Percentiles rank a stretch among this genome's conserved stretches.
phyloP scores from a whole-genome alignment of 2,329 filamentous ascomycete species.

The Penicillium sp. region DNA sequence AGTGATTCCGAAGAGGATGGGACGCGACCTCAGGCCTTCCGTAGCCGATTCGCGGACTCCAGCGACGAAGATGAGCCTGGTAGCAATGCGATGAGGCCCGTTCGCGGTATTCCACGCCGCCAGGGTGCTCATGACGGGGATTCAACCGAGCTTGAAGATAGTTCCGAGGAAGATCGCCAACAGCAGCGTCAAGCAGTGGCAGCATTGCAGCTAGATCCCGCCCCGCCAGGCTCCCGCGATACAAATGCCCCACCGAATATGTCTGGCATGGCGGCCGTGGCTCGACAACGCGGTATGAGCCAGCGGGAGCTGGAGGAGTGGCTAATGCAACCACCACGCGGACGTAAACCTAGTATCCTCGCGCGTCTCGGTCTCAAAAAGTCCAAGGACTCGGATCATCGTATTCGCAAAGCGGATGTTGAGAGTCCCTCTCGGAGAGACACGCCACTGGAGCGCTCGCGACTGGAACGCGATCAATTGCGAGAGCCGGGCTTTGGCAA shows the following conservation, averaged over 20 bases:
- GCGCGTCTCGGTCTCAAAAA: conserved; percentile 33
- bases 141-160: conserved; percentile 61
- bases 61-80: conserved; percentile 64
- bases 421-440: conserved; percentile 63
- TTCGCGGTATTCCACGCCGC: conserved; percentile 60
- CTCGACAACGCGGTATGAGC: conserved; percentile 58
- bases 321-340: conserved; percentile 30
- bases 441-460: conserved; percentile 59
- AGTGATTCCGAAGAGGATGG: conserved; percentile 58
- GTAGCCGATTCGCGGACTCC: conserved; percentile 66
- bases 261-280: conserved; percentile 34
- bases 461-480: conserved; percentile 46
- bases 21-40: conserved; percentile 39
- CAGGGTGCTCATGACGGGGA: conserved; percentile 60
- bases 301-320: conserved; percentile 36
- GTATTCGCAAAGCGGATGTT: conserved; percentile 53
- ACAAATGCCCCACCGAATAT: conserved; percentile 36
- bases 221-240: conserved; percentile 26
- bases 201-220: conserved; percentile 21
- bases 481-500: conserved; percentile 24
- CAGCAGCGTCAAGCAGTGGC: conserved; percentile 27
- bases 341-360: conserved; percentile 33
- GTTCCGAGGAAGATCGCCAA: conserved; percentile 51
- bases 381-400: conserved; percentile 24
- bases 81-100: conserved; percentile 47